phyloP scores from a whole-genome alignment of 2,329 filamentous ascomycete species.

The Verruconis gallopava region DNA sequence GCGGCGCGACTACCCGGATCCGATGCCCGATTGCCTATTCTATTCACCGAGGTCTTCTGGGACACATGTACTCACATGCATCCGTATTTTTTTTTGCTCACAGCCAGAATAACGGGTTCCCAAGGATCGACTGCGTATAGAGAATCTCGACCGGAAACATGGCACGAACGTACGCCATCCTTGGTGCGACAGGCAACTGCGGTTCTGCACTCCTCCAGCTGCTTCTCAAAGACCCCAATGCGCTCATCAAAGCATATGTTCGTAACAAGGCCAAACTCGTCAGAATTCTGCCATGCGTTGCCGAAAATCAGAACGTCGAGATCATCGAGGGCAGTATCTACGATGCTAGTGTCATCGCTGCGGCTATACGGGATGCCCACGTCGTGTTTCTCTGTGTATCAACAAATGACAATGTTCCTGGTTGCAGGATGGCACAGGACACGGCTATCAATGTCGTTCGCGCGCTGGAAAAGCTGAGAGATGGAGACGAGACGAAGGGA shows the following conservation, averaged over 20 bases:
- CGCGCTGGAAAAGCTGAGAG: constrained; percentile 11
- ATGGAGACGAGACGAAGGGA: constrained; percentile 15
- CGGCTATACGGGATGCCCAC: constrained; percentile 23
- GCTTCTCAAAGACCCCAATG: constrained; percentile 22
- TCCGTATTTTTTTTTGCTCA: too few relatives aligned
- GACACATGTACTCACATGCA: too few relatives aligned
- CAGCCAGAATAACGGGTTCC: too few relatives aligned
- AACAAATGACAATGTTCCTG: constrained; percentile 33
- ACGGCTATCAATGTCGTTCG: constrained; percentile 23
- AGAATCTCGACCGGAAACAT: too few relatives aligned
- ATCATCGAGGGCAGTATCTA: constrained; percentile 32
- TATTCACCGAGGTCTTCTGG: too few relatives aligned
- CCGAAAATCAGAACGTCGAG: constrained; percentile 20
- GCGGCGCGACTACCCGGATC: too few relatives aligned
- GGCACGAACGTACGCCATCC: not conserved
- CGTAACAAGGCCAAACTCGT: not conserved
- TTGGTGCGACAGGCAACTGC: constrained; percentile 30
- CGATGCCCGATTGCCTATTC: too few relatives aligned
- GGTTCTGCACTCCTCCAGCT: constrained; percentile 30
- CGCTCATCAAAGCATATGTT: not conserved
- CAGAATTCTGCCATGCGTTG: constrained; percentile 22
- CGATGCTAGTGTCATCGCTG: constrained; percentile 25
- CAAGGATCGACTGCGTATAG: too few relatives aligned
- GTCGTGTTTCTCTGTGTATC: constrained; percentile 30
- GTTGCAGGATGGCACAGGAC: constrained; percentile 26